Evolutionary conservation across 768 basidiomycete genomes (phyloP).

Genomic region (Megacollybia marginata): DNA sequence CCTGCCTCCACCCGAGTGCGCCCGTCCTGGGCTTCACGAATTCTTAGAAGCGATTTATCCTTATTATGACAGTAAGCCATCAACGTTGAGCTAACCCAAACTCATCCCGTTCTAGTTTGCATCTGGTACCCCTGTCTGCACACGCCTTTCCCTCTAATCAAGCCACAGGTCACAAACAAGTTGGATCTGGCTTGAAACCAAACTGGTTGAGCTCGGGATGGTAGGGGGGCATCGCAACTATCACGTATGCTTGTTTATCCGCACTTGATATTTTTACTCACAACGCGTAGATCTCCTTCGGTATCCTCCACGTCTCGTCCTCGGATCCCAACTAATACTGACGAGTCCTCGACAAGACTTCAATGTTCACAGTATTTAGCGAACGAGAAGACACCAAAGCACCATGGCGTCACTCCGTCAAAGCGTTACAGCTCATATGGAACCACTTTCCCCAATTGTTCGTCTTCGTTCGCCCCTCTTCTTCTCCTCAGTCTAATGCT

Average conservation of each 20-base stretch:
- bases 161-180: constrained; percentile 69
- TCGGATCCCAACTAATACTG: not conserved
- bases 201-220: constrained; percentile 82
- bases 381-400: constrained; percentile 52
- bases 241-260: constrained; percentile 37
- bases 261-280: not conserved
- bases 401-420: constrained; percentile 75
- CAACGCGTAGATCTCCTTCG: constrained; percentile 52
- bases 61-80: constrained; percentile 62
- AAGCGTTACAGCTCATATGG: constrained; percentile 82
- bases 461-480: constrained; percentile 12
- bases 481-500: not conserved
- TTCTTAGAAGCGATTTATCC: constrained; percentile 77
- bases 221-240: constrained; percentile 64
- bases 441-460: constrained; percentile 79
- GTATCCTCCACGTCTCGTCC: constrained; percentile 20
- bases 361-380: constrained; percentile 85
- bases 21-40: constrained; percentile 75
- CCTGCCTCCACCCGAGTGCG: constrained; percentile 74
- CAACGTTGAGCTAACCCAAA: not conserved
- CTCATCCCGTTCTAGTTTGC: constrained; percentile 40
- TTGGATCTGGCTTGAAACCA: constrained; percentile 87
- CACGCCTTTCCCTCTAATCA: not conserved
- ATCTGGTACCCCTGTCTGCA: constrained; percentile 51
- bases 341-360: constrained; percentile 75